These are phyloP conservation scores for Amylocarpus encephaloides DNA, from an alignment of 2,329 filamentous ascomycete species.

Conservation along the genomic window DNA sequence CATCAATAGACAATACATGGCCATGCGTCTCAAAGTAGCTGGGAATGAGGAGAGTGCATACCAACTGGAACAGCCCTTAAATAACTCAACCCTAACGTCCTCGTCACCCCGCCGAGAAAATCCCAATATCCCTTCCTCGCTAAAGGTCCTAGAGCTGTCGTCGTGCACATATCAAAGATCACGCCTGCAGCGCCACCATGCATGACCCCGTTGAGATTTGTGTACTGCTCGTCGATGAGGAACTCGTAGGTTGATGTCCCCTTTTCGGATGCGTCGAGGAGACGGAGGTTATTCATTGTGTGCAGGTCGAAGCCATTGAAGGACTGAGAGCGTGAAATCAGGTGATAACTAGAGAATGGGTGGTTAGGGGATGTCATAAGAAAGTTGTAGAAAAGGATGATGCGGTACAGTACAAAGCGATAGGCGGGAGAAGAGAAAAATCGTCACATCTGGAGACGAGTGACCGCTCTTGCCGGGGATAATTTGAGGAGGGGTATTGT, in stretches of 20 bases:
- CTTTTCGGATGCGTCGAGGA: slow-evolving; percentile 29
- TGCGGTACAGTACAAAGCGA: background rate
- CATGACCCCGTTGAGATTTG: slow-evolving; percentile 42
- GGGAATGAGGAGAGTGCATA: slow-evolving; percentile 16
- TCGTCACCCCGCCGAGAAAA: slow-evolving; percentile 45
- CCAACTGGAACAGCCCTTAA: slow-evolving; percentile 42
- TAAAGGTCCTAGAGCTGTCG: slow-evolving; percentile 42
- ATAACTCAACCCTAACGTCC: slow-evolving; percentile 45
- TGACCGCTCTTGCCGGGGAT: too few species aligned
- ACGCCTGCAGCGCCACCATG: slow-evolving; percentile 48
- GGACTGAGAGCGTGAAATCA: slow-evolving; percentile 15
- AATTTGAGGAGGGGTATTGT: too few species aligned
- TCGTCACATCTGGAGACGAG: background rate
- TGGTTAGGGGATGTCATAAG: background rate
- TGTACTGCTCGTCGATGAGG: slow-evolving; percentile 37
- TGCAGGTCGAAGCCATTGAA: slow-evolving; percentile 23
- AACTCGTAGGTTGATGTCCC: slow-evolving; percentile 39
- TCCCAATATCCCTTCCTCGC: slow-evolving; percentile 44
- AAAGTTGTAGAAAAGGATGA: background rate
- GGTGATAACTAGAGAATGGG: slow-evolving; percentile 16
- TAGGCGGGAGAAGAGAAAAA: background rate
- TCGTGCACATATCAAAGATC: slow-evolving; percentile 50
- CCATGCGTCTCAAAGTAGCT: too few species aligned
- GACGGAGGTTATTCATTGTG: slow-evolving; percentile 22
- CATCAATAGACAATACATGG: too few species aligned